Evolutionary conservation across 345 rosid species (phyloP), one percentile per base, ranked within the genome.

Genomic region (Sisymbrium irio): DNA sequence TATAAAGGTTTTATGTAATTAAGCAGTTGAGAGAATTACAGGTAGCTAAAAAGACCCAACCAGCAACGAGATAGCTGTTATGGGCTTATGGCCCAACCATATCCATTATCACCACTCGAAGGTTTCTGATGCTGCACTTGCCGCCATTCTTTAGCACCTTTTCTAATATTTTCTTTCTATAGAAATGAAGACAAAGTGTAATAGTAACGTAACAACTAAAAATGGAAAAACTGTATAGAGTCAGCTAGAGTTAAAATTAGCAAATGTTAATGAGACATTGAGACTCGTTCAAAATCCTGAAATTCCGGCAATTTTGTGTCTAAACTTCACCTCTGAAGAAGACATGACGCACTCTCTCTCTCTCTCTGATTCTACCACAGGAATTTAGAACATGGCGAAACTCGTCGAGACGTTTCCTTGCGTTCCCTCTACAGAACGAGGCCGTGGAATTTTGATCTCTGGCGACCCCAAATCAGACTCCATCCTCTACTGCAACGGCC

Each of bases 391-490:
- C n/a, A 85, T 88, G 89, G 72, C 86, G 32, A 72, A 77, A 70
- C 88, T 85, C 41, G 64, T 83, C 5, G 97, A 92, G 78, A 87
- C 98, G 37, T 92, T 87, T 72, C 89, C 96, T 4, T 90, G 96
- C 60, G 84, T 83, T 66, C 97, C 98, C 5, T 83, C 92, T 17
- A 89, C 96, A 27, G 99, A 95, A 78, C 88, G 98, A 13, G 99
- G 98, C 69, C 88, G 91, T 0, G 98, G 99, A 35, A 90, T 92
- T 77, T 80, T 95, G 37, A 86, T 90, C 75, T 79, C 98, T 69
- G 97, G 96, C 27, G 74, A 83, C 56, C 81, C 96, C 3, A 92
- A 90, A 72, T 65, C 94, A 68, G 84, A 88, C 61, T 67, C 86
- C 51, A 80, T 95, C 60, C 88, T 90, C 67, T 95, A 90, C 78